Evolutionary conservation across 768 basidiomycete genomes (phyloP).

Genomic region (Rhodotorula toruloides): DNA sequence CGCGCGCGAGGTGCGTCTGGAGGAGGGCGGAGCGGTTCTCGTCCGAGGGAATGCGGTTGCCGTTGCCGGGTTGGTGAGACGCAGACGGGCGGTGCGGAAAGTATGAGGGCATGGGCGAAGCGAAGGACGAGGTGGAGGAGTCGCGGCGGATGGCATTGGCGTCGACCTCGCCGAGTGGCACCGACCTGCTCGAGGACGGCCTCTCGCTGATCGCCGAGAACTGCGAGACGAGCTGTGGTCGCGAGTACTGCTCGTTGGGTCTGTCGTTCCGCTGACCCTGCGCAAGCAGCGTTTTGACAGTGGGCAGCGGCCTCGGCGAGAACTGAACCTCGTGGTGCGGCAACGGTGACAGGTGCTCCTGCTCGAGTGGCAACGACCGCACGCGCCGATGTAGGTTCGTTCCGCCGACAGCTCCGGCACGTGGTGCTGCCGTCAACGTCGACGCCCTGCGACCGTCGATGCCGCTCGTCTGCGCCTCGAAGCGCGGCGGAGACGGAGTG

Average conservation of each 20-base stretch:
- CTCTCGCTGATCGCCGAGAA: constrained; percentile 16
- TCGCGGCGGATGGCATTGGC: no score
- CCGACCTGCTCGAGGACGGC: not conserved
- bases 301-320: not conserved
- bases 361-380: constrained; percentile 6
- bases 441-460: not conserved
- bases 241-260: not conserved
- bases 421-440: not conserved
- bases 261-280: not conserved
- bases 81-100: not conserved
- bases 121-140: not conserved
- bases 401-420: constrained; percentile 3
- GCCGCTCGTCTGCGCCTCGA: not conserved
- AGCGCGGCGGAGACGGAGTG: constrained; percentile 3
- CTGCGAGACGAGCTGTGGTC: constrained; percentile 11
- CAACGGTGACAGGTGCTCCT: not conserved
- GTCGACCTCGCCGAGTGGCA: not conserved
- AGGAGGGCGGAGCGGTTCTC: not conserved
- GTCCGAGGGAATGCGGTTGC: not conserved
- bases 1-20: not conserved
- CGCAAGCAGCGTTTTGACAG: not conserved
- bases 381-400: constrained; percentile 16
- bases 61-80: not conserved
- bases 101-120: not conserved
- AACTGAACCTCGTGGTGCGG: not conserved